phyloP scores from a whole-genome alignment of 768 basidiomycete genomes.

The Collybiopsis confluens region DNA sequence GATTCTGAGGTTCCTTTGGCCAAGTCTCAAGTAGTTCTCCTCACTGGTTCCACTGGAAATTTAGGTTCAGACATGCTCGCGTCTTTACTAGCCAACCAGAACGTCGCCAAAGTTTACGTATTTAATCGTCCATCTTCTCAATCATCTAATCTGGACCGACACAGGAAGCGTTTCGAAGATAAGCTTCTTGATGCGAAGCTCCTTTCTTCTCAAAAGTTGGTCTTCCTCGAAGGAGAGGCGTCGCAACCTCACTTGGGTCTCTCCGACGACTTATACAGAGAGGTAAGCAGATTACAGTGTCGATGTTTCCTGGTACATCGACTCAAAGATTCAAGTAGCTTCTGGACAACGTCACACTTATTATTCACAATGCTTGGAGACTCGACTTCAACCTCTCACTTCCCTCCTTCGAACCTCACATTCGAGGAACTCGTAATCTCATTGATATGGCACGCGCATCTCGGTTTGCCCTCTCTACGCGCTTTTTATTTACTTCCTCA shows the following conservation, averaged over 20 bases:
- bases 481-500: constrained; percentile 38
- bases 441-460: constrained; percentile 31
- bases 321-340: constrained; percentile 13
- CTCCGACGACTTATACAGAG: constrained; percentile 13
- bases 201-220: background rate
- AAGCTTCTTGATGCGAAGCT: background rate
- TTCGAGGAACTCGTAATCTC: constrained; percentile 44
- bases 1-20: background rate
- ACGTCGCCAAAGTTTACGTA: constrained; percentile 12
- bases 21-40: constrained; percentile 22
- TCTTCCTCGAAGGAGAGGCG: constrained; percentile 11
- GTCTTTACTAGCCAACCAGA: constrained; percentile 18
- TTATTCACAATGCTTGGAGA: constrained; percentile 33
- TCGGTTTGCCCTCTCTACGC: constrained; percentile 14
- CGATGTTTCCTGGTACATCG: background rate
- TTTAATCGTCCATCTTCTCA: constrained; percentile 10
- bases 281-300: constrained; percentile 14
- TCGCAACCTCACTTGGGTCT: constrained; percentile 26
- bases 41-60: constrained; percentile 38
- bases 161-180: constrained; percentile 19
- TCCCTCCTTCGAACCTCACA: constrained; percentile 45
- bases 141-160: constrained; percentile 11
- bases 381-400: constrained; percentile 43
- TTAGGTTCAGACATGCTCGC: constrained; percentile 33
- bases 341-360: constrained; percentile 24